phyloP scores from a whole-genome alignment of 1,139 yeast genomes.

The Suhomyces wounanorum region DNA sequence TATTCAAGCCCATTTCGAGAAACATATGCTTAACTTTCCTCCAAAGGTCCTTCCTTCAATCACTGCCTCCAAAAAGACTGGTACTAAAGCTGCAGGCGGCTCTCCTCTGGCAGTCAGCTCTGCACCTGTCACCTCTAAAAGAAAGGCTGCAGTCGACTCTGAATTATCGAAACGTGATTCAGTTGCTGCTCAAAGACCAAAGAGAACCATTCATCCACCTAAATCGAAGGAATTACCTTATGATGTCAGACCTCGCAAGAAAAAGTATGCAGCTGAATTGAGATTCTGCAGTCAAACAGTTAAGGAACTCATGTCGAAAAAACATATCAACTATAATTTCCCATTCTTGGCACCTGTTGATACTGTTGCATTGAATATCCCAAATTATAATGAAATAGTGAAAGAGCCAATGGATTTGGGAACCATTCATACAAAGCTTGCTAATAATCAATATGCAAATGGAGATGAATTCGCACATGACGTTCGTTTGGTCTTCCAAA shows the following conservation, averaged over 20 bases:
- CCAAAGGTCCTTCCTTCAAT: conserved; percentile 59
- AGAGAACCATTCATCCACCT: conserved; percentile 96
- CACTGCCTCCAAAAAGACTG: conserved; percentile 14
- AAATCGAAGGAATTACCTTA: conserved; percentile 91
- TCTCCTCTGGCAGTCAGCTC: conserved; percentile 33
- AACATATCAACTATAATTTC: conserved; percentile 79
- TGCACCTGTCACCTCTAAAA: conserved; percentile 36
- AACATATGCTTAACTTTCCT: conserved; percentile 92
- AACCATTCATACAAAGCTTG: conserved; percentile 76
- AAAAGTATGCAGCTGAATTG: conserved; percentile 88
- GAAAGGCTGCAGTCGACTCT: conserved; percentile 64
- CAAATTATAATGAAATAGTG: conserved; percentile 80
- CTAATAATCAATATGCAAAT: conserved; percentile 83
- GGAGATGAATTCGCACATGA: conserved; percentile 88
- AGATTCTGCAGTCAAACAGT: conserved; percentile 81
- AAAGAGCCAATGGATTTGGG: conserved; percentile 95
- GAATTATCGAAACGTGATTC: conserved; percentile 43
- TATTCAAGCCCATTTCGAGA: conserved; percentile 88
- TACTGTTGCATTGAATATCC: conserved; percentile 90
- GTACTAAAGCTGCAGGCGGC: conserved; percentile 12
- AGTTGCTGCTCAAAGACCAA: conserved; percentile 68
- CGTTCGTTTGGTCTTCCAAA: conserved; percentile 76
- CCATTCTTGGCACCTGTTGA: conserved; percentile 96
- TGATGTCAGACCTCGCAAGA: conserved; percentile 86
- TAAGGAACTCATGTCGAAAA: conserved; percentile 80